Evolutionary conservation across 495 filamentous ascomycete species (phyloP), one percentile per base, ranked within the genome.

Genomic region (Staphylotrichum longicolle): DNA sequence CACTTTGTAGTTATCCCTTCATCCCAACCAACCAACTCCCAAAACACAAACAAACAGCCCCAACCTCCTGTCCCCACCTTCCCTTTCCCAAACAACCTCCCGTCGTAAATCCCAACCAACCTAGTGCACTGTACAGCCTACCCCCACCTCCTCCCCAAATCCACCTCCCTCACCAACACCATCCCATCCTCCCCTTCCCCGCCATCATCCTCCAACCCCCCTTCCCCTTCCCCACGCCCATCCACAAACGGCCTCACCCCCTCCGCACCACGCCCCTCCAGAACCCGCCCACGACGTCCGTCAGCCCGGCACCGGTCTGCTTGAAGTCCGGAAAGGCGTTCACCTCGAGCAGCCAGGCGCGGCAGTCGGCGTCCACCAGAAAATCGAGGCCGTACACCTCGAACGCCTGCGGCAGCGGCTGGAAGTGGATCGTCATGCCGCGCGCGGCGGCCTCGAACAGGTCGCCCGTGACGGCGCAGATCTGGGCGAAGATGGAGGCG

Each of bases 281-380:
- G 58, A 98, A 75, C 35, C 87, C 88, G 5, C 76, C 79, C 11
- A 98, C 86, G 57, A 97, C 73, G 5, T 77, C 82, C 66, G 78
- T 86, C 60, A 91, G 72, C 52, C 86, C 83, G 10, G 83, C 85
- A 3, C 94, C 93, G 11, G 91, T 96, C 83, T 97, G 93, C 68
- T 74, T 84, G 68, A 97, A 97, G 74, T 98, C 94, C 49, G 94
- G 94, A 73, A 93, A 98, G 1, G 93, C 89, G 75, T 98, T 98
- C n/a, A 96, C 82, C 78, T 98, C 94, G 54, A 98, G 72, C 68
- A 98, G 73, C 81, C 83, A 96, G 27, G 85, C 83, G 4, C 60
- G 80, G 0, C 85, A 85, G 4, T 63, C 50, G 5, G 72, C 81
- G 71, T 93, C 90, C 11, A 96, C 86, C 63, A 98, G 66, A 70